Conservation (phyloP, 1,139 yeast species). For the Protomyces inundatus region DNA sequence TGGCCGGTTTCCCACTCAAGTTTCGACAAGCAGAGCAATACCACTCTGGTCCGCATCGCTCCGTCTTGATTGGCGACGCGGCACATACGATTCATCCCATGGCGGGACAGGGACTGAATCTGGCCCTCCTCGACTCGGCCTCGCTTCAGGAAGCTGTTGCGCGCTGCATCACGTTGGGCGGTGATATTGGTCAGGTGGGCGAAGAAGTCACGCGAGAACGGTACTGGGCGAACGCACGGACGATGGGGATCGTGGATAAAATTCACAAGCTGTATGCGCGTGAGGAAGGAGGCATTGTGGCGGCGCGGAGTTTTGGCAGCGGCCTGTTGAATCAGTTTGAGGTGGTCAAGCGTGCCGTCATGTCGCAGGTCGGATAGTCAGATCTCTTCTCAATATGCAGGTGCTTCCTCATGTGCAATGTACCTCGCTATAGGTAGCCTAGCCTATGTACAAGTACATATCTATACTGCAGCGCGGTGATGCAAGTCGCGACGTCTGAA, state of each 20-base stretch:
- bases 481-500: too few relatives aligned
- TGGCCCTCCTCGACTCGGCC: conserved; percentile 95
- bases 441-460: too few relatives aligned
- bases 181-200: conserved; percentile 61
- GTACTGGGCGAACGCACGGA: conserved; percentile 70
- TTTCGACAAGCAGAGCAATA: conserved; percentile 89
- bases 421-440: too few relatives aligned
- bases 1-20: conserved; percentile 81
- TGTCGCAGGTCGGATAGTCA: conserved; percentile 17
- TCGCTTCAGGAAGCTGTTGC: conserved; percentile 65
- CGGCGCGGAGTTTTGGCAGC: conserved; percentile 69
- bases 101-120: conserved; percentile 96
- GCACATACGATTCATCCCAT: conserved; percentile 97
- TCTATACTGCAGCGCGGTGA: too few relatives aligned
- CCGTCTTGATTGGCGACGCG: conserved; percentile 94
- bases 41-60: conserved; percentile 56
- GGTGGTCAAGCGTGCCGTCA: conserved; percentile 11
- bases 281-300: conserved; percentile 67
- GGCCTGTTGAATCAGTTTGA: conserved; percentile 55
- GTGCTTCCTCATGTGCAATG: too few relatives aligned
- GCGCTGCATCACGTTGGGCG: conserved; percentile 65
- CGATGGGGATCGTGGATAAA: conserved; percentile 87
- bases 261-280: conserved; percentile 81
- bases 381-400: background rate
- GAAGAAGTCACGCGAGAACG: conserved; percentile 82